These are phyloP conservation scores for Penicillium sp. DNA, from an alignment of 2,329 filamentous ascomycete genomes.

Conservation along the genomic window DNA sequence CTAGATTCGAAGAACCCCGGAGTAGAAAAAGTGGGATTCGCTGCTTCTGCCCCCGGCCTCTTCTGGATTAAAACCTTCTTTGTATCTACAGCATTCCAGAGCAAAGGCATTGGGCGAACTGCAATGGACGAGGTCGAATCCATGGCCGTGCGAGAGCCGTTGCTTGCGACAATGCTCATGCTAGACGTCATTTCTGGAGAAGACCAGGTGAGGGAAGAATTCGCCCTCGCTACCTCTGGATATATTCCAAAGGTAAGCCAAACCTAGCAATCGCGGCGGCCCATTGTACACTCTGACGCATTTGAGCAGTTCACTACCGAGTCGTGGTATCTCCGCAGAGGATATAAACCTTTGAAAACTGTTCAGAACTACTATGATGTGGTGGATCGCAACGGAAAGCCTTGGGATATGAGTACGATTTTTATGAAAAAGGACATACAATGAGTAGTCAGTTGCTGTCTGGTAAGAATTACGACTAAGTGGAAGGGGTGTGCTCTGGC, in stretches of 20 bases:
- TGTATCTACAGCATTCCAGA: slow-evolving; percentile 12
- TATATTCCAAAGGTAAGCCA: slow-evolving; percentile 18
- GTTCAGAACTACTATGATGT: slow-evolving; percentile 21
- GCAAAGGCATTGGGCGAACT: slow-evolving; percentile 23
- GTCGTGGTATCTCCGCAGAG: slow-evolving; percentile 26
- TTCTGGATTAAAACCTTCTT: slow-evolving; percentile 29
- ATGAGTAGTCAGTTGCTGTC: background rate
- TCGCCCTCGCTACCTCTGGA: slow-evolving; percentile 15
- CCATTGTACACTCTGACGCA: background rate
- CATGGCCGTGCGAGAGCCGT: slow-evolving; percentile 20
- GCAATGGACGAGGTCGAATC: slow-evolving; percentile 26
- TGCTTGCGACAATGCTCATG: slow-evolving; percentile 21
- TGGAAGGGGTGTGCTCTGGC: background rate
- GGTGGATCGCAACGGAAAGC: slow-evolving; percentile 14
- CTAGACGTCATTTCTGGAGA: slow-evolving; percentile 23
- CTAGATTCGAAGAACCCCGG: slow-evolving; percentile 20
- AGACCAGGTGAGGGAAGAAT: slow-evolving; percentile 21
- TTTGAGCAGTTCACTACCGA: slow-evolving; percentile 18
- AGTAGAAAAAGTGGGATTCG: slow-evolving; percentile 9
- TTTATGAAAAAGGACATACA: slow-evolving; percentile 27
- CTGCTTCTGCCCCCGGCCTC: slow-evolving; percentile 10
- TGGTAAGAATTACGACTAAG: background rate
- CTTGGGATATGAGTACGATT: slow-evolving; percentile 20
- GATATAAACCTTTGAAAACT: slow-evolving; percentile 20
- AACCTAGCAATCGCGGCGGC: no score